These are phyloP conservation scores for Areca catechu DNA, from an alignment of 176 grass and related monocot species.

Conservation along the genomic window DNA sequence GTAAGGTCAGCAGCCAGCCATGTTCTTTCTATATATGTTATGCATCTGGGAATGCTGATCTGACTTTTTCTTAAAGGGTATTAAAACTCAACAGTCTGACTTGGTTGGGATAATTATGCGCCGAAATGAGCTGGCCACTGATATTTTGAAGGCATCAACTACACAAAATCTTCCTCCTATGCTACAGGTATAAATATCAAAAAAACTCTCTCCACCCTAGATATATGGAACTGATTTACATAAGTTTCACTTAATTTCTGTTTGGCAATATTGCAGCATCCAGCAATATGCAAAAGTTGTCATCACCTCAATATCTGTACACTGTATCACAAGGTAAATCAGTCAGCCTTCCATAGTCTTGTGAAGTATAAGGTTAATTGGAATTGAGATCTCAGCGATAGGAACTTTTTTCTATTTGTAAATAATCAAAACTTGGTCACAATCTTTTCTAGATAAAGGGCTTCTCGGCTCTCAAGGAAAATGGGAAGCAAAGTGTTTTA, in stretches of 20 bases:
- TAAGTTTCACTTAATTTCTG: conserved; percentile 11
- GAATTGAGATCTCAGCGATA: neutral
- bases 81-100: conserved; percentile 78
- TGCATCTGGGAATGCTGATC: neutral
- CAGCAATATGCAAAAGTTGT: conserved; percentile 67
- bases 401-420: no score
- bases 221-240: conserved; percentile 6
- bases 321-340: conserved; percentile 80
- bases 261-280: conserved; percentile 39
- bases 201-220: neutral
- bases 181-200: conserved; percentile 43
- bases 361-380: neutral
- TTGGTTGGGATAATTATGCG: conserved; percentile 89
- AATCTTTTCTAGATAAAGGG: no score
- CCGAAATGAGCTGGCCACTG: conserved; percentile 85
- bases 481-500: no score
- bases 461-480: no score
- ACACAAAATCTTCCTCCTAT: conserved; percentile 69
- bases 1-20: conserved; percentile 36
- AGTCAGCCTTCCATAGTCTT: neutral
- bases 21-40: neutral
- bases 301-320: conserved; percentile 66
- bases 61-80: conserved; percentile 47
- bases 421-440: no score
- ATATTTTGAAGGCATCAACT: conserved; percentile 77